Base-by-base conservation (phyloP, 495 filamentous ascomycete genomes). In the Mytilinidion resinicola region DNA sequence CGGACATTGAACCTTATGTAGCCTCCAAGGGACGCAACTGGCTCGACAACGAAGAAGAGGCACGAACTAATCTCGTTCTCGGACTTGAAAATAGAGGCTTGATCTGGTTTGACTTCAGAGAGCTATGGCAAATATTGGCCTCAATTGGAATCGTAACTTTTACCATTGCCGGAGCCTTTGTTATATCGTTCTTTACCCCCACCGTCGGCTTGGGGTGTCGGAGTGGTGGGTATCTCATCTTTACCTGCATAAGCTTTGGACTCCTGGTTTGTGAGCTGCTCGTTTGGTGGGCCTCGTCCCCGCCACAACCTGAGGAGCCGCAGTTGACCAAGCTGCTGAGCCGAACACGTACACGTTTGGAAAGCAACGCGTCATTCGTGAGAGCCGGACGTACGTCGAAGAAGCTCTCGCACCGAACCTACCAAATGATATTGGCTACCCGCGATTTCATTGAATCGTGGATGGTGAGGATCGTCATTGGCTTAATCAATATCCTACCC, bases 191-290 rank as follows among this genome's bases (percentile, higher is more conserved):
- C 54, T 71, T 66, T 52, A 78, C 73, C 0, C 76, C 76, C 0
- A 78, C 76, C 3, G 73, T 78, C n/a, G 79, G 78, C 2, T 57
- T 80, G 6, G 74, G 74, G 3, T 81, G 79, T 55, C 69, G 79
- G 20, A 77, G 72, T 38, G 76, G 77, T 1, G 74, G 73, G 0
- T 81, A 80, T 55, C 55, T 76, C 14, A 61, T 77, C 14, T 81
- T 75, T 54, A 55, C 68, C 4, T 33, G 71, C n/a, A 53, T 74
- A 7, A 61, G 68, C 11, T 42, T 66, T 4, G 52, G 49, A 1
- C 57, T 70, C 10, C 65, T 78, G 35, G 9, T 72, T 7, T 43
- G 70, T n/a, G 72, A 78, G 59, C 60, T 74, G 15, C 10, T 70
- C 51, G 64, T 76, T n/a, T 73, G 76, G 77, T 66, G 61, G 70